Conservation (phyloP, 169 alveolate genomes). For the Eimeria sp. region DNA sequence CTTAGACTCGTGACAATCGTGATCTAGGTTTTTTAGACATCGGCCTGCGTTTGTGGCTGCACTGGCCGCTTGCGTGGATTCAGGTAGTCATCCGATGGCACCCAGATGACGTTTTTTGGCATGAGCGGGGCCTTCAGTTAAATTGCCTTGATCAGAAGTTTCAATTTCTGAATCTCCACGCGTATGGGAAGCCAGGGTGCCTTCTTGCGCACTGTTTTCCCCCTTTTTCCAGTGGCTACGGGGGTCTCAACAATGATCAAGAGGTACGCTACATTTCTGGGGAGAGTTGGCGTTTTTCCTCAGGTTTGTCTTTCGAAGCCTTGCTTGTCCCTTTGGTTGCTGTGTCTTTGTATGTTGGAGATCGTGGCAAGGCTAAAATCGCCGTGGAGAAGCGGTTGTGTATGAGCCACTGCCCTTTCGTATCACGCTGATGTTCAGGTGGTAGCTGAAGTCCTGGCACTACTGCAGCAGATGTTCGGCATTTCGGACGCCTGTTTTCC, state of each 20-base stretch:
- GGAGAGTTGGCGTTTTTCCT: neutral
- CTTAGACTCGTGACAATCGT: neutral
- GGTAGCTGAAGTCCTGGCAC: slow-evolving; percentile 79
- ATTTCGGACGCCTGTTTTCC: slow-evolving; percentile 62
- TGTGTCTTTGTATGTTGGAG: neutral
- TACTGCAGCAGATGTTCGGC: slow-evolving; percentile 81
- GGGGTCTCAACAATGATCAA: slow-evolving; percentile 77
- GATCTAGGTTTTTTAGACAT: neutral
- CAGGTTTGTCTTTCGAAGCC: neutral
- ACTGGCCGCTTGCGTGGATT: neutral
- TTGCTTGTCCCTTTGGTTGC: neutral
- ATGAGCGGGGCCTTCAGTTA: slow-evolving; percentile 70
- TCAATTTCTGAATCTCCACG: slow-evolving; percentile 79
- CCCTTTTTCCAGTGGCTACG: slow-evolving; percentile 82
- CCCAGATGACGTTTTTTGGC: slow-evolving; percentile 80
- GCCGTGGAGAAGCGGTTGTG: neutral
- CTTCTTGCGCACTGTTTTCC: slow-evolving; percentile 80
- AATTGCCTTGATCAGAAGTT: slow-evolving; percentile 82
- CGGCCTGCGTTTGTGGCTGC: neutral
- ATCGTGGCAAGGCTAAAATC: neutral
- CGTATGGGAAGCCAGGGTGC: slow-evolving; percentile 81
- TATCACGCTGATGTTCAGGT: slow-evolving; percentile 37
- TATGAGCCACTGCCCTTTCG: neutral
- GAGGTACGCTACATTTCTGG: slow-evolving; percentile 36
- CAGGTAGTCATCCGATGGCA: slow-evolving; percentile 82